Percentiles rank a stretch among this genome's conserved stretches.
These are phyloP conservation scores for Monosporascus sp. DNA, from an alignment of 2,329 filamentous ascomycete genomes.

Conservation along the genomic window DNA sequence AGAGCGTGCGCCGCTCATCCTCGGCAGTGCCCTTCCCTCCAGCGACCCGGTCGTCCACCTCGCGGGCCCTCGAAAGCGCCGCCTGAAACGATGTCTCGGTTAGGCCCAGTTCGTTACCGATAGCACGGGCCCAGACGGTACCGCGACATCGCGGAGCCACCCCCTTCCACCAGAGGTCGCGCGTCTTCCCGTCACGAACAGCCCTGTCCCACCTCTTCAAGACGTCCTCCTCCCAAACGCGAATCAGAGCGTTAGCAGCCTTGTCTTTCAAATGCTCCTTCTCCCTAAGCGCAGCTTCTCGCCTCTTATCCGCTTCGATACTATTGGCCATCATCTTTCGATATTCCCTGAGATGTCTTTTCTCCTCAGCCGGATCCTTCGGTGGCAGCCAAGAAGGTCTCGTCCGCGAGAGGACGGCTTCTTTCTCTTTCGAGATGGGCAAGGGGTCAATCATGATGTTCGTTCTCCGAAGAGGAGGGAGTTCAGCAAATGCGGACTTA, in stretches of 20 bases:
- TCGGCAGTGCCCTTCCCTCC: slow-evolving; percentile 47
- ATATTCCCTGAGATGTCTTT: slow-evolving; percentile 79
- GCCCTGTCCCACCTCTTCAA: slow-evolving; percentile 71
- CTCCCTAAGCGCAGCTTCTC: slow-evolving; percentile 46
- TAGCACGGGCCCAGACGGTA: slow-evolving; percentile 63
- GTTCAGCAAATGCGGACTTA: slow-evolving; percentile 63
- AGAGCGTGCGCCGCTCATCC: slow-evolving; percentile 51
- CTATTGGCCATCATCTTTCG: slow-evolving; percentile 73
- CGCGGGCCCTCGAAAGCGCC: slow-evolving; percentile 62
- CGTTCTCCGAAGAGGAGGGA: slow-evolving; percentile 64
- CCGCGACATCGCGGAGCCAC: slow-evolving; percentile 67
- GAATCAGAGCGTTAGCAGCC: slow-evolving; percentile 48
- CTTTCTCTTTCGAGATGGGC: slow-evolving; percentile 81
- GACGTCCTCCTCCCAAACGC: slow-evolving; percentile 72
- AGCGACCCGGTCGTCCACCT: slow-evolving; percentile 53
- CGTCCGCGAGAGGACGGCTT: slow-evolving; percentile 75
- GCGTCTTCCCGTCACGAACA: slow-evolving; percentile 62
- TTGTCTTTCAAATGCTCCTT: slow-evolving; percentile 51
- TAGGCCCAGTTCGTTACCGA: slow-evolving; percentile 69
- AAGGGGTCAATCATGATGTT: slow-evolving; percentile 83
- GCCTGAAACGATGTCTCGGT: slow-evolving; percentile 64
- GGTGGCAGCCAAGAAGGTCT: slow-evolving; percentile 81
- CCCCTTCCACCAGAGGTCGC: slow-evolving; percentile 80
- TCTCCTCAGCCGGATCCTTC: slow-evolving; percentile 87
- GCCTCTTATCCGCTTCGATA: slow-evolving; percentile 54